These are phyloP conservation scores for Silene conica DNA, from an alignment of 148 eudicot species.

Conservation along the genomic window DNA sequence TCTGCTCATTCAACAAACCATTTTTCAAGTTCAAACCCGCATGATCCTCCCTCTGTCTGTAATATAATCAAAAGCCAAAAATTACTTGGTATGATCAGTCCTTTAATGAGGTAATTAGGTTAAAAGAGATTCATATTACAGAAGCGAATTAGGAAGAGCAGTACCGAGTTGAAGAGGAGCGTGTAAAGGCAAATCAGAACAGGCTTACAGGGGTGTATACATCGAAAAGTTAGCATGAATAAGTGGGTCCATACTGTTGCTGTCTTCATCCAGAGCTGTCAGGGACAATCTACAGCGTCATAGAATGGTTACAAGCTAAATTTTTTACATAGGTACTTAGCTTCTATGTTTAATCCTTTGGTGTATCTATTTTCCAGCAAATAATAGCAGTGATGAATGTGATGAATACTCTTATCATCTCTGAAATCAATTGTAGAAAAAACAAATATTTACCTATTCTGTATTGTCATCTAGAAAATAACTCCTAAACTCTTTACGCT, in stretches of 20 bases:
- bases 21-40: not conserved
- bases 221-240: not conserved
- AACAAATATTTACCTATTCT: not conserved
- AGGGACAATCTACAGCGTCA: not conserved
- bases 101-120: no score
- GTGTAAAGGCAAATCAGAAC: not conserved
- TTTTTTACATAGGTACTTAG: conserved; percentile 2
- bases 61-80: not conserved
- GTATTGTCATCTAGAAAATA: not conserved
- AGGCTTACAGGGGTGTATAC: conserved; percentile 2
- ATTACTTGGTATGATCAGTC: no score
- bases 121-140: conserved; percentile 3
- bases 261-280: not conserved
- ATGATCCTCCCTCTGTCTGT: not conserved
- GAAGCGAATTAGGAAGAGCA: conserved; percentile 8
- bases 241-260: not conserved
- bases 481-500: no score
- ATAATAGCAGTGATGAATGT: not conserved
- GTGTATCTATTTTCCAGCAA: conserved; percentile 7
- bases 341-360: not conserved
- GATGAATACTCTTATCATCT: not conserved
- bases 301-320: not conserved
- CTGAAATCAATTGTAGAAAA: not conserved
- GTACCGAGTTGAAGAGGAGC: not conserved
- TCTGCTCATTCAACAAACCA: not conserved